Evolutionary conservation across 2,329 filamentous ascomycete species (phyloP).

Genomic region (Colletotrichum sp.): DNA sequence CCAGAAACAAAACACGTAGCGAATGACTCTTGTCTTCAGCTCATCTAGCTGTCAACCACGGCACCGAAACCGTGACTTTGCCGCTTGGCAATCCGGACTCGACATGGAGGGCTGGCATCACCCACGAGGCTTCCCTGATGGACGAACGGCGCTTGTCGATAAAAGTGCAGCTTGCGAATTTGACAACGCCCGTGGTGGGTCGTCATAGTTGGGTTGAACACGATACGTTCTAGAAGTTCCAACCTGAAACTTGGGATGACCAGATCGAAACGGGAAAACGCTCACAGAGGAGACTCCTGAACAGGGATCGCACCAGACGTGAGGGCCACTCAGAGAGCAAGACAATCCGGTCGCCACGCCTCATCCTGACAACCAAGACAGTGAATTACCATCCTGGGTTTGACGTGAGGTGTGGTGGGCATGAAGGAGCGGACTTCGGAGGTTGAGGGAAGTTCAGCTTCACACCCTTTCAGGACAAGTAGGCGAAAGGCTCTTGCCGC

Average conservation of each 20-base stretch:
- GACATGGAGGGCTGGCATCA: background rate
- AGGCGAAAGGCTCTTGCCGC: background rate
- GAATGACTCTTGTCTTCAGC: background rate
- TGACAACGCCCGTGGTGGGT: conserved; percentile 7
- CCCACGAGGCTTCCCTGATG: background rate
- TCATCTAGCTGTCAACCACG: background rate
- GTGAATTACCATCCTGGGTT: background rate
- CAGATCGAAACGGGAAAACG: background rate
- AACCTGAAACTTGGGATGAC: conserved; percentile 18
- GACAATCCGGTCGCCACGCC: background rate
- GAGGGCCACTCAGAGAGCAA: background rate
- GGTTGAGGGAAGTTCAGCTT: background rate
- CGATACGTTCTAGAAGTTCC: conserved; percentile 15
- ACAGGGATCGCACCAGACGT: background rate
- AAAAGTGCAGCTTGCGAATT: conserved; percentile 16
- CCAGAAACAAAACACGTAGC: background rate
- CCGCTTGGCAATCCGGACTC: background rate
- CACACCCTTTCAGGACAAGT: background rate
- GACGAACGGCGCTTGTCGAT: conserved; percentile 7
- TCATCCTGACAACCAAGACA: background rate
- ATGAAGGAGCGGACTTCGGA: background rate
- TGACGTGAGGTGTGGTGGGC: conserved; percentile 7
- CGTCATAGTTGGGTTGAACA: conserved; percentile 14
- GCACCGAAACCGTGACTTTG: background rate
- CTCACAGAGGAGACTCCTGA: background rate